Percentiles rank a stretch among this genome's conserved stretches.
Evolutionary conservation across 1,284 basidiomycete species (phyloP).

Genomic region (Moniliophthora roreri): DNA sequence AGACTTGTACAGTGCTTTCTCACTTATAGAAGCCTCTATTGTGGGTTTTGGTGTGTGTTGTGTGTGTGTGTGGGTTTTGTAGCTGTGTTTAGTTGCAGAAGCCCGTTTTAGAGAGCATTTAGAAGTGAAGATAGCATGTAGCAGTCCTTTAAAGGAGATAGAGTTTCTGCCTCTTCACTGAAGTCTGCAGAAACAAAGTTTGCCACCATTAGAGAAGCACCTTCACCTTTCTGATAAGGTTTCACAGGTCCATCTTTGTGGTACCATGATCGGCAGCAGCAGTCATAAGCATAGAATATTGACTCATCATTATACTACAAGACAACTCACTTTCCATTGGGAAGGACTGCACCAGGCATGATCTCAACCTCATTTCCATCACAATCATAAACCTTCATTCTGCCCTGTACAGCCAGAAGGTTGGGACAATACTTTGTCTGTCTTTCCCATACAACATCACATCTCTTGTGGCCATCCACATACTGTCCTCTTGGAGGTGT

Average conservation of each 20-base stretch:
- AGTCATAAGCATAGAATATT: slow-evolving; percentile 17
- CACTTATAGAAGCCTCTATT: too few species aligned
- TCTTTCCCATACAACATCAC: slow-evolving; percentile 1
- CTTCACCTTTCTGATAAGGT: slow-evolving; percentile 25
- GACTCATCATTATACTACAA: slow-evolving; percentile 17
- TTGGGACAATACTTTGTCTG: neutral
- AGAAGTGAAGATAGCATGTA: too few species aligned
- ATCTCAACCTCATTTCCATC: neutral
- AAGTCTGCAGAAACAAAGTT: slow-evolving; percentile 34
- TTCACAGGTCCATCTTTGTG: slow-evolving; percentile 15
- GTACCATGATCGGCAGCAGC: slow-evolving; percentile 5
- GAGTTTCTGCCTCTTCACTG: too few species aligned
- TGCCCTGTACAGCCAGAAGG: neutral
- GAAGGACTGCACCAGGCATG: neutral
- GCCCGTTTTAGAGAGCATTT: too few species aligned
- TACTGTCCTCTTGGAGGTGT: slow-evolving; percentile 8
- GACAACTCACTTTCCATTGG: slow-evolving; percentile 3
- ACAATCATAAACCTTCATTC: neutral
- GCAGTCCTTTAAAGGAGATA: too few species aligned
- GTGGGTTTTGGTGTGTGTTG: too few species aligned
- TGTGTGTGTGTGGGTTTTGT: too few species aligned
- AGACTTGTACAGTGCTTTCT: too few species aligned
- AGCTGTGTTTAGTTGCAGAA: too few species aligned
- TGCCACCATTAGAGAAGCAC: slow-evolving; percentile 31
- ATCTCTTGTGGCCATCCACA: slow-evolving; percentile 8